A percentile compares a stretch with the other conserved stretches of the same genome.
Conservation (phyloP, 2,329 filamentous ascomycete species). For the Aquanectria penicillioides region DNA sequence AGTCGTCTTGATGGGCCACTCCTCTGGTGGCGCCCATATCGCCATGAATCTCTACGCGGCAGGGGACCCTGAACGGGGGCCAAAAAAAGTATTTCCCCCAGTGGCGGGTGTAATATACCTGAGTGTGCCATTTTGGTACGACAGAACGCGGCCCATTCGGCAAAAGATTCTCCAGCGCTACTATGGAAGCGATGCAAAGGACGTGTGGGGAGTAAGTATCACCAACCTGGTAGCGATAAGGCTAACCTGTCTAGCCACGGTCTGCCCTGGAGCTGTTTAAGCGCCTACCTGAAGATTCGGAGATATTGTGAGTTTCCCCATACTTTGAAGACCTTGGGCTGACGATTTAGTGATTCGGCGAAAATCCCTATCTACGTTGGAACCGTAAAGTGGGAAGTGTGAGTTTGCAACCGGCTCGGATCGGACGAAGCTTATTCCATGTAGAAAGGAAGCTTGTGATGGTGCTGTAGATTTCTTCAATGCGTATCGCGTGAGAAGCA, state of each 20-base stretch:
- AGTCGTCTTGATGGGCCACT: constrained; percentile 28
- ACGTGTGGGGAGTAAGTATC: constrained; percentile 25
- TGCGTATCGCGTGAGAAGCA: constrained; percentile 20
- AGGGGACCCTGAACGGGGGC: constrained; percentile 5
- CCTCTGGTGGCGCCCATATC: constrained; percentile 28
- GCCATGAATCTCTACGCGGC: constrained; percentile 25
- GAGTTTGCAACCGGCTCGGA: neutral
- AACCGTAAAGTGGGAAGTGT: constrained; percentile 27
- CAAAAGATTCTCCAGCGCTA: constrained; percentile 19
- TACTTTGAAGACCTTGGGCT: neutral
- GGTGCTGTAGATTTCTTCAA: constrained; percentile 25
- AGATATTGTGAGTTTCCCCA: constrained; percentile 11
- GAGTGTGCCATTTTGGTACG: constrained; percentile 28
- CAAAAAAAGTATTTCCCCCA: constrained; percentile 18
- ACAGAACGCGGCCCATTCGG: constrained; percentile 19
- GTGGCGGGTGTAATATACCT: constrained; percentile 26
- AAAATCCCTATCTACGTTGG: constrained; percentile 25
- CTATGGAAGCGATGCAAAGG: constrained; percentile 21
- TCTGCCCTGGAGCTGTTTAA: constrained; percentile 24
- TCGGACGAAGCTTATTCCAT: neutral
- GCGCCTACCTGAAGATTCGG: constrained; percentile 20
- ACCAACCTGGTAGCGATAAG: neutral
- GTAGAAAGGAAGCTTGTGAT: constrained; percentile 21
- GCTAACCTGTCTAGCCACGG: constrained; percentile 2
- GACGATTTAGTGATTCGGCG: constrained; percentile 5